Evolutionary conservation across 495 filamentous ascomycete genomes (phyloP).

Genomic region (Hypoxylon fragiforme): DNA sequence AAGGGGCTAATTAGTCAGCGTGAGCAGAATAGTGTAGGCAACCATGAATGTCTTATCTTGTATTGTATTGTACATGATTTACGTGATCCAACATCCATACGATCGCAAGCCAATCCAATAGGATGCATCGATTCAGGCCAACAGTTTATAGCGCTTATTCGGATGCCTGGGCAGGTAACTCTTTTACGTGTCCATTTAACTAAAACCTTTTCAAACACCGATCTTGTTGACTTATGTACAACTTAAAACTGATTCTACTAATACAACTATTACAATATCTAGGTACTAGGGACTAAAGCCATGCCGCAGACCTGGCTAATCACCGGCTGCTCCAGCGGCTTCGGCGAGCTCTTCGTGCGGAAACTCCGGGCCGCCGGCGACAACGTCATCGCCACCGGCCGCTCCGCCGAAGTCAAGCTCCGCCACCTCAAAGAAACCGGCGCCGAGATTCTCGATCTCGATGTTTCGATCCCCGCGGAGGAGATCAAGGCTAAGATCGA

Average conservation of each 20-base stretch:
- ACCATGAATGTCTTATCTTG: too few relatives aligned
- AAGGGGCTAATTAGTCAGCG: too few relatives aligned
- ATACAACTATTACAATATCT: not conserved
- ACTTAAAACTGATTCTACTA: not conserved
- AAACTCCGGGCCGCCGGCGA: slow-evolving; percentile 53
- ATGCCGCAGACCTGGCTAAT: slow-evolving; percentile 41
- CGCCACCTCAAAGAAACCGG: slow-evolving; percentile 45
- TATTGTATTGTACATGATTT: too few relatives aligned
- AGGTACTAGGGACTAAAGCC: not conserved
- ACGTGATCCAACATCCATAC: too few relatives aligned
- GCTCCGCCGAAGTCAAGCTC: slow-evolving; percentile 44
- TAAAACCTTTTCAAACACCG: too few relatives aligned
- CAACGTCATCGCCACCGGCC: slow-evolving; percentile 58
- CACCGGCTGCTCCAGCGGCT: slow-evolving; percentile 50
- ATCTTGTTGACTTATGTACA: not conserved
- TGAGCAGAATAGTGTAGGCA: too few relatives aligned
- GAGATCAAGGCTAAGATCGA: slow-evolving; percentile 42
- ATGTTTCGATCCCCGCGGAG: slow-evolving; percentile 47
- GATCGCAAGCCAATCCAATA: too few relatives aligned
- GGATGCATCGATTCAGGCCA: too few relatives aligned
- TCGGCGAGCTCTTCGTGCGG: slow-evolving; percentile 47
- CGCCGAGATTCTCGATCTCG: slow-evolving; percentile 46
- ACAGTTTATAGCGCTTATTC: too few relatives aligned
- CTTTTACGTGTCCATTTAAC: too few relatives aligned
- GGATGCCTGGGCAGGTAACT: too few relatives aligned